These are phyloP conservation scores for Dittrichia graveolens DNA, from an alignment of 129 eudicot genomes.

Conservation along the genomic window DNA sequence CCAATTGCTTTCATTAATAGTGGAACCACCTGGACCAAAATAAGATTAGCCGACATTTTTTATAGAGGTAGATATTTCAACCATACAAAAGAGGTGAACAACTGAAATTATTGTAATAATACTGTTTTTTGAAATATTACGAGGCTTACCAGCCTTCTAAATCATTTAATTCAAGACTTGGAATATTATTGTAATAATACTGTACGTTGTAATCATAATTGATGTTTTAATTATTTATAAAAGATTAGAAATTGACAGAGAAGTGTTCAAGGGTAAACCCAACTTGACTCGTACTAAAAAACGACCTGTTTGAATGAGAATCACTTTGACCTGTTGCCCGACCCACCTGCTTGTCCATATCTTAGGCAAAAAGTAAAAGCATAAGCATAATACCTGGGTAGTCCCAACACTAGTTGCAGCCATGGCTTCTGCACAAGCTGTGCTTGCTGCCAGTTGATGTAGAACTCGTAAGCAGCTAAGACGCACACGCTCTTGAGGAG, in stretches of 20 bases:
- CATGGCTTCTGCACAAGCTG: slow-evolving; percentile 98
- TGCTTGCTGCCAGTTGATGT: slow-evolving; percentile 99
- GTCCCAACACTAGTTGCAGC: slow-evolving; percentile 99
- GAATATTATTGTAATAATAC: too few species aligned
- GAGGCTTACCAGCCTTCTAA: not conserved
- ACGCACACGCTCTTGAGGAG: slow-evolving; percentile 90
- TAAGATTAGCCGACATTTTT: not conserved
- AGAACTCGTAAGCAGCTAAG: slow-evolving; percentile 94
- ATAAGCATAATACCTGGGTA: slow-evolving; percentile 65
- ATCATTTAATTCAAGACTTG: not conserved
- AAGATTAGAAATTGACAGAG: not conserved
- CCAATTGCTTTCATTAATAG: slow-evolving; percentile 97
- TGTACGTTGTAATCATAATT: too few species aligned
- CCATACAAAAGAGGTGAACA: not conserved
- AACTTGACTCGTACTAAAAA: not conserved
- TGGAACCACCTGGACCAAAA: slow-evolving; percentile 79
- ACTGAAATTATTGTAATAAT: not conserved
- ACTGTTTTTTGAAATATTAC: too few species aligned
- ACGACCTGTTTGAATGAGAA: not conserved
- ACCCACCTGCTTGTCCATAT: not conserved
- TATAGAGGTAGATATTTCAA: not conserved
- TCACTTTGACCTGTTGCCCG: not conserved
- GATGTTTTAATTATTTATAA: not conserved
- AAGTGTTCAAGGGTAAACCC: not conserved
- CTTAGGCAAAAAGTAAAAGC: not conserved